These are phyloP conservation scores for Suhomyces sp. DNA, from an alignment of 805 yeast genomes.

Conservation along the genomic window DNA sequence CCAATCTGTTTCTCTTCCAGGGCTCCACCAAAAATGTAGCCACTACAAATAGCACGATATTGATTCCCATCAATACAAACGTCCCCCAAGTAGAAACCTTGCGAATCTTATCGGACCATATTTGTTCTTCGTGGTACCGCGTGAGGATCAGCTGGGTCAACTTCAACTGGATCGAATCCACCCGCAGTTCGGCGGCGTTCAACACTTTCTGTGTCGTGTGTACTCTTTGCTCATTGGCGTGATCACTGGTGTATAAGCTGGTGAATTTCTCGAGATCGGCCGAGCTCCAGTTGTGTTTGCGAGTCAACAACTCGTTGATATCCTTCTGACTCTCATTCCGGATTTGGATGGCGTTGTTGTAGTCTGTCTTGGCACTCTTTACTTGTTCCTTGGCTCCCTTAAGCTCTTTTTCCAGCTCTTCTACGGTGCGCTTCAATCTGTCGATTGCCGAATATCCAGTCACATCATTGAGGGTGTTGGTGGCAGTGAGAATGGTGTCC, in stretches of 20 bases:
- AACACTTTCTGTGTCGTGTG: conserved; percentile 46
- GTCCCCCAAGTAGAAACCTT: conserved; percentile 98
- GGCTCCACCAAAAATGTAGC: conserved; percentile 93
- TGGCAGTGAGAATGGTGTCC: conserved; percentile 55
- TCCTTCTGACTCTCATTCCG: conserved; percentile 76
- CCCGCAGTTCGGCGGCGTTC: conserved; percentile 52
- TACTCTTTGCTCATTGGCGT: conserved; percentile 63
- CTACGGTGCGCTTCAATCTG: conserved; percentile 60
- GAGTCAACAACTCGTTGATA: conserved; percentile 79
- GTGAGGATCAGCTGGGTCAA: conserved; percentile 76
- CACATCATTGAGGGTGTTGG: conserved; percentile 76
- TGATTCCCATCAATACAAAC: conserved; percentile 81
- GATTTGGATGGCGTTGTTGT: conserved; percentile 57
- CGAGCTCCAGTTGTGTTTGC: conserved; percentile 81
- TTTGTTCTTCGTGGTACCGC: conserved; percentile 93
- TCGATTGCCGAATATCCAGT: conserved; percentile 89
- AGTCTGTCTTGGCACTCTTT: conserved; percentile 45
- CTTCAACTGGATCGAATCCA: conserved; percentile 67
- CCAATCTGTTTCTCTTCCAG: conserved; percentile 81
- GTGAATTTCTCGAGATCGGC: conserved; percentile 84
- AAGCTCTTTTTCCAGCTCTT: conserved; percentile 50
- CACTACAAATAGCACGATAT: conserved; percentile 68
- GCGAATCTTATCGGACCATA: conserved; percentile 96
- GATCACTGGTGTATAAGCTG: conserved; percentile 74
- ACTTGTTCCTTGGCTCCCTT: conserved; percentile 48